phyloP scores from a whole-genome alignment of 495 filamentous ascomycete genomes.

The Viridothelium virens region DNA sequence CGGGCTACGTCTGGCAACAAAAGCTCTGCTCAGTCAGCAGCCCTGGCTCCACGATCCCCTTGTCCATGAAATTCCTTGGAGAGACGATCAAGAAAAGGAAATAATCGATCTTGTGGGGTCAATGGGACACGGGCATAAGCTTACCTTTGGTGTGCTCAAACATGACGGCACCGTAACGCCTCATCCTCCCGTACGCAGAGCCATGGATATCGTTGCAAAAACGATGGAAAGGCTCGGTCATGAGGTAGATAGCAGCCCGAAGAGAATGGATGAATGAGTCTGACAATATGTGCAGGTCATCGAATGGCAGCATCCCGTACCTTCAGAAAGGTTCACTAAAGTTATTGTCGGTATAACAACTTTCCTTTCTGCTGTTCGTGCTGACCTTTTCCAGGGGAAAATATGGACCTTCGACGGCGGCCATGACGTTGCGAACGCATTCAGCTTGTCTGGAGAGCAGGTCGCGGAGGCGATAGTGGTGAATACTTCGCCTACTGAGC shows the following conservation, averaged over 20 bases:
- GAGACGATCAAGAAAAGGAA: conserved; percentile 44
- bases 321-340: conserved; percentile 35
- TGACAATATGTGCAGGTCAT: conserved; percentile 36
- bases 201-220: conserved; percentile 45
- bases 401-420: conserved; percentile 47
- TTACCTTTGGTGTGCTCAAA: conserved; percentile 48
- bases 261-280: background rate
- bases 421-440: conserved; percentile 38
- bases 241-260: conserved; percentile 27
- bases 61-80: conserved; percentile 56
- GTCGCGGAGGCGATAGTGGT: conserved; percentile 37
- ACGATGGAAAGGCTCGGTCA: conserved; percentile 49
- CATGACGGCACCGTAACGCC: conserved; percentile 44
- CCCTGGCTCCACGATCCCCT: conserved; percentile 62
- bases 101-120: conserved; percentile 39
- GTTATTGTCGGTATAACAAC: conserved; percentile 18
- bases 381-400: conserved; percentile 26
- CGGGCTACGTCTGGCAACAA: conserved; percentile 47
- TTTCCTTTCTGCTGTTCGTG: background rate
- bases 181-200: conserved; percentile 50
- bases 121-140: conserved; percentile 27
- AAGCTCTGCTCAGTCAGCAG: conserved; percentile 45
- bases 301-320: conserved; percentile 49
- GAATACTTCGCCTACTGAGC: conserved; percentile 26
- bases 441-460: conserved; percentile 51